Percentiles rank a stretch among this genome's conserved stretches.
These are phyloP conservation scores for Coprinellus micaceus DNA, from an alignment of 768 basidiomycete genomes.

Conservation along the genomic window DNA sequence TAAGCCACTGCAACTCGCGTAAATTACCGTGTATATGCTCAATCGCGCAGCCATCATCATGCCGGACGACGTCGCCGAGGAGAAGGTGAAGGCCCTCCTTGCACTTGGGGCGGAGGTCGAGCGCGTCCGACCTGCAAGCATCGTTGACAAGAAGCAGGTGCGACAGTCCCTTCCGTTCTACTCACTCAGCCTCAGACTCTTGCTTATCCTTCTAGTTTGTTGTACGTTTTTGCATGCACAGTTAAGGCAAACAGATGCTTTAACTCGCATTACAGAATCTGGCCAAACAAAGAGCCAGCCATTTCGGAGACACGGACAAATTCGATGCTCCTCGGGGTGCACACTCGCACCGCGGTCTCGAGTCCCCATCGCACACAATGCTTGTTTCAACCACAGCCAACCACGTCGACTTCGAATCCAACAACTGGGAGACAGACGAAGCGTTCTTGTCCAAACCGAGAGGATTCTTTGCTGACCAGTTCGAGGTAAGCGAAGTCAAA, in stretches of 20 bases:
- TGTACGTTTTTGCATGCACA: not conserved
- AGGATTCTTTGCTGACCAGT: conserved; percentile 96
- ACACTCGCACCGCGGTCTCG: conserved; percentile 27
- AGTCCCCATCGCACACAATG: conserved; percentile 40
- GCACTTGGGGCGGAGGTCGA: conserved; percentile 88
- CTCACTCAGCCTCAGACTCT: not conserved
- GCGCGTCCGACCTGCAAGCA: conserved; percentile 88
- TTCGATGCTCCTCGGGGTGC: conserved; percentile 9
- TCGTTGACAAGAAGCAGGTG: conserved; percentile 95
- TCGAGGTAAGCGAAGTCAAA: conserved; percentile 48
- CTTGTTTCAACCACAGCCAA: conserved; percentile 52
- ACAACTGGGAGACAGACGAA: conserved; percentile 33
- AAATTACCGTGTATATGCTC: not conserved
- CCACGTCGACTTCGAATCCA: conserved; percentile 34
- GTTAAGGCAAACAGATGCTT: not conserved
- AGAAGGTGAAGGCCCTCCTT: conserved; percentile 82
- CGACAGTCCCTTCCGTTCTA: conserved; percentile 14
- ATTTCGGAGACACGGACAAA: conserved; percentile 54
- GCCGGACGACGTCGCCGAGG: conserved; percentile 85
- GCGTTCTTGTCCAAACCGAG: conserved; percentile 52
- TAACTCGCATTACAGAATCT: conserved; percentile 61
- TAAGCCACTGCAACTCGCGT: too few species aligned
- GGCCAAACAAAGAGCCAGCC: conserved; percentile 71
- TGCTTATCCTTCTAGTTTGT: not conserved
- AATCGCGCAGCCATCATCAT: conserved; percentile 72